Base-by-base conservation (phyloP, 805 yeast genomes). In the Wickerhamiella galacta region DNA sequence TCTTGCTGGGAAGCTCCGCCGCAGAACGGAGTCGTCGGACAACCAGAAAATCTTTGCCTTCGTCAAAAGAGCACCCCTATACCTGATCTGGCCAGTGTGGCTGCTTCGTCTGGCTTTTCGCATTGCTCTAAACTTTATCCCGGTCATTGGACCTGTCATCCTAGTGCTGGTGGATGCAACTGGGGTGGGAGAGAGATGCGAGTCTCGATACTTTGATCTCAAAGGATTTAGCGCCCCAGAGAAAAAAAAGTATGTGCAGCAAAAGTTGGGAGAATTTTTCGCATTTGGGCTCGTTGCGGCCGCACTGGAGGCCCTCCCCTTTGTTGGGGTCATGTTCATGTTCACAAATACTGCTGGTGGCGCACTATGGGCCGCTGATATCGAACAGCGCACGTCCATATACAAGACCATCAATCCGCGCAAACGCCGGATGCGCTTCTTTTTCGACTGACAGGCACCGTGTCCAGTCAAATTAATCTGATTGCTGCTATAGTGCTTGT, bases 111-210 rank as follows among this genome's bases (percentile, higher is more conserved):
- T 61, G 2, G 1, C 61, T 0, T 11, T 58, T 1, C 49, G 60
- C 15, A 42, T 67, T 12, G 11, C 57, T 0, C 45, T 73, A 9
- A 62, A 65, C 20, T 49, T 61, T 33, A 57, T 75, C 10, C 83
- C 83, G 0, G 23, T 72, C 5, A 14, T 68, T 4, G 83, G 83
- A 0, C 77, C 79, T 0, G n/a, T 64, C 4, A 17, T 70, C 6
- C 62, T 68, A 8, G 52, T 71, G 10, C 33, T 67, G 2, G 35
- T 70, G 4, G 66, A 63, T 34, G 72, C 79, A 1, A 69, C 77
- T 0, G 51, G 64, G 15, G 64, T 64, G 22, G 80, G 75, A 0
- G 54, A 60, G 34, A 54, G 56, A 28, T 60, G 68, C 22, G 79
- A 72, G 33, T 44, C 55, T 11, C 56, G 80, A 26, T 75, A 73